Percentiles rank a stretch among this genome's conserved stretches.
phyloP scores from a whole-genome alignment of 2,329 filamentous ascomycete genomes.

The Magnaporthales sp. region DNA sequence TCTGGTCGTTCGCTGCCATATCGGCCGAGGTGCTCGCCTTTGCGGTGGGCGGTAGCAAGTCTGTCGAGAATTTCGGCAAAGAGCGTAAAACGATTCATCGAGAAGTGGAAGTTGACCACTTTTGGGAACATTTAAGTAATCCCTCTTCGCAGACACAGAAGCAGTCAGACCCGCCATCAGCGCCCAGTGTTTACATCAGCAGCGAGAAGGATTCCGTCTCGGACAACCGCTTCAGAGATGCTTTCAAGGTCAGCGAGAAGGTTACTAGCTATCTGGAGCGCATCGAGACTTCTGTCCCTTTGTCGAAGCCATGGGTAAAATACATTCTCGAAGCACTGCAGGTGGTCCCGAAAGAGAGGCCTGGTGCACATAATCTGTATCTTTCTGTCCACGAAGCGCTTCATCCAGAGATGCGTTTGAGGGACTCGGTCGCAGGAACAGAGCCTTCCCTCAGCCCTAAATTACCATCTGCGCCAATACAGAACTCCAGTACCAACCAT shows the following conservation, averaged over 20 bases:
- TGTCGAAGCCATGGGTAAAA: neutral
- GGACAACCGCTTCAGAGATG: neutral
- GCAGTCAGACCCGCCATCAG: too few relatives aligned
- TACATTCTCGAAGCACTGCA: neutral
- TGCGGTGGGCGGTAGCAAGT: neutral
- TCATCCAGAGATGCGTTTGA: neutral
- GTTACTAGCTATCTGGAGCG: neutral
- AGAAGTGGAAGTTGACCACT: neutral
- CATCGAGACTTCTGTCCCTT: neutral
- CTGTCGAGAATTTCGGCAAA: slow-evolving; percentile 3
- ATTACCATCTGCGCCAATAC: too few relatives aligned
- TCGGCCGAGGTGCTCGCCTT: slow-evolving; percentile 9
- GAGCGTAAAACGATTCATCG: neutral
- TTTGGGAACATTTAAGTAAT: neutral
- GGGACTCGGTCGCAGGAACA: too few relatives aligned
- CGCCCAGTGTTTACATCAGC: neutral
- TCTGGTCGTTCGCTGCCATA: slow-evolving; percentile 10
- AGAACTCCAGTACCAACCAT: too few relatives aligned
- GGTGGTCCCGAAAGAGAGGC: neutral
- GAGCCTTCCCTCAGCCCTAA: neutral
- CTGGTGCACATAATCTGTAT: neutral
- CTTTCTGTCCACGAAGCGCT: neutral
- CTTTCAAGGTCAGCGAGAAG: neutral
- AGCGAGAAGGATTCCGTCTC: neutral
- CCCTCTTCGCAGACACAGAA: neutral